phyloP scores from a whole-genome alignment of 2,329 filamentous ascomycete genomes.

The Colletotrichum tropicicola region DNA sequence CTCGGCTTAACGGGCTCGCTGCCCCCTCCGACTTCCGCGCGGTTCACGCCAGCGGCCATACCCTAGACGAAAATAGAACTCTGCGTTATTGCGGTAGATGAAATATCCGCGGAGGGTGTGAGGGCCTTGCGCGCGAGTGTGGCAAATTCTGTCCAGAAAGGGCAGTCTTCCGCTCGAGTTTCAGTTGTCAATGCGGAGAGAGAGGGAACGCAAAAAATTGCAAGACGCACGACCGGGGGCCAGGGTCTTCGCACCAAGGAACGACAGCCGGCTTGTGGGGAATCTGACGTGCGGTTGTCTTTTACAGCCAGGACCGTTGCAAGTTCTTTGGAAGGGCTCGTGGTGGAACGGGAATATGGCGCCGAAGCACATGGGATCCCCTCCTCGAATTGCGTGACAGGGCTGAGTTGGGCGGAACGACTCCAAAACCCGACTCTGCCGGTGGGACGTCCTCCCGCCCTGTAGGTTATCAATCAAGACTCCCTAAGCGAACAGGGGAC shows the following conservation, averaged over 20 bases:
- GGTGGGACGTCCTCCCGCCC: neutral
- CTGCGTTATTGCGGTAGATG: conserved; percentile 1
- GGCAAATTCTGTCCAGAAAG: conserved; percentile 1
- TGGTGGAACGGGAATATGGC: neutral
- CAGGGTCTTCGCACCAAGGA: neutral
- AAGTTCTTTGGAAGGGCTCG: neutral
- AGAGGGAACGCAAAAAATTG: neutral
- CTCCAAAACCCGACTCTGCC: neutral
- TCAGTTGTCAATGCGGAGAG: conserved; percentile 2
- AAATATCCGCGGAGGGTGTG: neutral
- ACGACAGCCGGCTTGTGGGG: conserved; percentile 1
- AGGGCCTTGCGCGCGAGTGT: neutral
- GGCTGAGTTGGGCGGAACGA: neutral
- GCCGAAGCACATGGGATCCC: neutral
- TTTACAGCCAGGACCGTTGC: neutral
- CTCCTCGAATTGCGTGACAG: neutral
- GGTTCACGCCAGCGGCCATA: neutral
- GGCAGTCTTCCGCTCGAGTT: neutral
- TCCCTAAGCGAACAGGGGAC: neutral
- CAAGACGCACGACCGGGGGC: conserved; percentile 15
- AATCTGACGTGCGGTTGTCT: neutral
- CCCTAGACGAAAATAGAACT: conserved; percentile 5
- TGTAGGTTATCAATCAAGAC: neutral
- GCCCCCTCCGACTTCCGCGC: conserved; percentile 1
- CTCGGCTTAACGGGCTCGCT: conserved; percentile 5